Base-by-base conservation (phyloP, 1,284 basidiomycete genomes). In the Sparassis latifolia region DNA sequence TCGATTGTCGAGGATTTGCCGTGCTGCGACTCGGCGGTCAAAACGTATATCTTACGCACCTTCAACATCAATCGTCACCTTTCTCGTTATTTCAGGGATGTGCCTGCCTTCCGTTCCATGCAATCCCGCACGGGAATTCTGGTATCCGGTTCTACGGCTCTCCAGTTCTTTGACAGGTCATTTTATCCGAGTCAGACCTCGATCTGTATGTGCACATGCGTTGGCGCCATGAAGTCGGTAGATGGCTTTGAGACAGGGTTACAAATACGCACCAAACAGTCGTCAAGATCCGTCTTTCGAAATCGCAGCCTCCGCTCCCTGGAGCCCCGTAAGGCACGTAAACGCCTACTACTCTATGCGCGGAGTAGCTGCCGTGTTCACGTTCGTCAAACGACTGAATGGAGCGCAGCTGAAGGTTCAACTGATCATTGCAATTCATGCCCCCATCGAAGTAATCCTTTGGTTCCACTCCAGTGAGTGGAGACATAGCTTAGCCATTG, bases 71-170 rank as follows among this genome's bases (percentile, higher is more conserved):
- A 64, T 55, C 56, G 53, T 29, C 55, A 53, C 50, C 56, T 65
- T 44, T 50, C 54, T 27, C 58, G 58, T 29, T 64, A 52, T 51
- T 65, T 66, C 56, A 37, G 50, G 44, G 54, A 69, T 32, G 60
- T 70, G 28, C 20, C 66, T 44, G 61, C 62, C 9, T 77, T 79
- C 52, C 71, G 77, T n/a, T 61, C 55, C 33, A 59, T 79, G 3
- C 76, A 77, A 58, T 69, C 67, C 1, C 52, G 56, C 41, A 78
- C 75, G 0, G 68, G 69, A 27, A 68, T 69, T 0, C 54, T 79
- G 10, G 67, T 79, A 29, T 77, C 77, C 1, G 77, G 78, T 12
- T 79, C 77, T 0, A 65, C 59, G 32, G 77, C 72, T 1, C 68
- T 79, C 4, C 77, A 79, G 54, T 76, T 79, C 57, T 65, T 79